phyloP scores from a whole-genome alignment of 371 early-diverging fungal genomes.

The Mortierella sp. region DNA sequence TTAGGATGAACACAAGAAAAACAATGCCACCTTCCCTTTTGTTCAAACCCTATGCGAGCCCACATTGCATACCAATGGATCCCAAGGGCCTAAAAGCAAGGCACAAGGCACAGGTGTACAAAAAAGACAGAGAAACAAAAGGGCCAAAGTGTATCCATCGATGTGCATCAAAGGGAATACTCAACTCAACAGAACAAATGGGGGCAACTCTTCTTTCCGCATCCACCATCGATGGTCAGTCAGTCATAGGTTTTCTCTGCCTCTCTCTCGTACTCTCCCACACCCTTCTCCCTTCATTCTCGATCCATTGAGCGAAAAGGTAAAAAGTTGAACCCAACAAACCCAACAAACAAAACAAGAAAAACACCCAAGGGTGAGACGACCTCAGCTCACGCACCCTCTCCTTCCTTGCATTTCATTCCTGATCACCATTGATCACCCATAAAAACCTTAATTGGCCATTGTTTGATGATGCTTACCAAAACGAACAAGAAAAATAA shows the following conservation, averaged over 20 bases:
- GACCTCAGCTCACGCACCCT: not conserved
- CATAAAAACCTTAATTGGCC: not conserved
- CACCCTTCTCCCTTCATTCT: not conserved
- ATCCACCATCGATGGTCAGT: not conserved
- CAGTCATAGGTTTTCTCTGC: not conserved
- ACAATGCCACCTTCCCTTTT: not conserved
- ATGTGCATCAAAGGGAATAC: not conserved
- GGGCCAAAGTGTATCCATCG: slow-evolving; percentile 12
- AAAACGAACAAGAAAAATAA: not conserved
- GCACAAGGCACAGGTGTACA: not conserved
- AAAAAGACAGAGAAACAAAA: not conserved
- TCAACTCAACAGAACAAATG: not conserved
- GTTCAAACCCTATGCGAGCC: not conserved
- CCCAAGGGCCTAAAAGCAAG: too few species aligned
- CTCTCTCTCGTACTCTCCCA: not conserved
- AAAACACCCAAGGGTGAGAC: not conserved
- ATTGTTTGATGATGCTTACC: not conserved
- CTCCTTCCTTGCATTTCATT: not conserved
- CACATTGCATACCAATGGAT: not conserved
- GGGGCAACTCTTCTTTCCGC: not conserved
- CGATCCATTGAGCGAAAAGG: not conserved
- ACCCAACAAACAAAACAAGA: not conserved
- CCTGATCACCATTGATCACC: not conserved
- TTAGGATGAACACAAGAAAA: not conserved
- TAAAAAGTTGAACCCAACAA: not conserved